phyloP scores from a whole-genome alignment of 371 early-diverging fungal genomes.

The Rhizopus arrhizus region DNA sequence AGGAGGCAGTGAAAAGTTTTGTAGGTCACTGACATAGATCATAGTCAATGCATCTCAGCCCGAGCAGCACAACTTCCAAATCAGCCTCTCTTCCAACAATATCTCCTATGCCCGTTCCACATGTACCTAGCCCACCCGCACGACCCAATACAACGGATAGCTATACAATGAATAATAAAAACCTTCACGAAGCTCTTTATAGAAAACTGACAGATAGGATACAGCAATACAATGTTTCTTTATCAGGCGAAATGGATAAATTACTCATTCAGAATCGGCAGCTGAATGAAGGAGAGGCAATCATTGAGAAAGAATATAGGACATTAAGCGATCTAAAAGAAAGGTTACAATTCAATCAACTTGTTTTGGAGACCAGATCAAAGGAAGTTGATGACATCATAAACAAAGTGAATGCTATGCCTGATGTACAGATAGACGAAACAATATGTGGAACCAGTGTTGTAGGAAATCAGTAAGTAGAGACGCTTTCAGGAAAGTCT shows the following conservation, averaged over 20 bases:
- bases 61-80: conserved; percentile 21
- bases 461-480: conserved; percentile 77
- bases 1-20: background rate
- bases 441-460: conserved; percentile 68
- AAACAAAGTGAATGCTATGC: conserved; percentile 55
- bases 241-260: conserved; percentile 61
- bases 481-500: background rate
- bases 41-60: conserved; percentile 38
- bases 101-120: conserved; percentile 47
- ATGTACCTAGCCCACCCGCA: conserved; percentile 81
- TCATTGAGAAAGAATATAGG: conserved; percentile 59
- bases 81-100: conserved; percentile 31
- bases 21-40: background rate
- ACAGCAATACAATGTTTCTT: conserved; percentile 48
- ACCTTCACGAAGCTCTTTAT: conserved; percentile 41
- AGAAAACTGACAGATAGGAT: conserved; percentile 41
- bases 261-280: conserved; percentile 57
- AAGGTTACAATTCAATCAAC: conserved; percentile 61
- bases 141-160: conserved; percentile 5
- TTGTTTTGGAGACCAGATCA: conserved; percentile 58
- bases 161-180: conserved; percentile 5
- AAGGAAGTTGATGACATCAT: conserved; percentile 57
- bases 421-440: conserved; percentile 71
- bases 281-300: conserved; percentile 68
- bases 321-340: conserved; percentile 55